A percentile compares a stretch with the other conserved stretches of the same genome.
Evolutionary conservation across 2,329 filamentous ascomycete genomes (phyloP).

Genomic region (Ophidiomyces ophidiicola): DNA sequence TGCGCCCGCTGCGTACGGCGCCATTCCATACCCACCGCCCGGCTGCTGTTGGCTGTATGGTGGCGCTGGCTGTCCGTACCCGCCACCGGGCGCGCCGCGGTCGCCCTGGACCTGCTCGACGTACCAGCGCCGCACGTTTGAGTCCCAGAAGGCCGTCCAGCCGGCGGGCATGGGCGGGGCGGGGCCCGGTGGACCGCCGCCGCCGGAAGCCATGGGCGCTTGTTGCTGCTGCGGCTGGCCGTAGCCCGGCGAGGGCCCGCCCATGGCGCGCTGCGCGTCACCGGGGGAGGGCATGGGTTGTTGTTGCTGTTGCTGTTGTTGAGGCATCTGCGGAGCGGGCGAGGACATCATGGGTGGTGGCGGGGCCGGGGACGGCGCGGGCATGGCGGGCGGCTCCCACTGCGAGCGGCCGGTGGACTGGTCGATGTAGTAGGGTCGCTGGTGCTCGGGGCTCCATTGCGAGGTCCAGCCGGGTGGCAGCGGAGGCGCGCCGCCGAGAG

Average conservation of each 20-base stretch:
- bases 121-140: slow-evolving; percentile 15
- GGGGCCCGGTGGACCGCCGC: slow-evolving; percentile 26
- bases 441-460: slow-evolving; percentile 28
- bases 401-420: slow-evolving; percentile 28
- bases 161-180: slow-evolving; percentile 30
- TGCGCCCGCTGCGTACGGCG: no score
- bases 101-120: slow-evolving; percentile 4
- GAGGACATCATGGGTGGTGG: slow-evolving; percentile 22
- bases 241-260: no score
- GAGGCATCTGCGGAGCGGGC: no score
- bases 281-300: no score
- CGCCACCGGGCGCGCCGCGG: neutral
- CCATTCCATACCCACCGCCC: no score
- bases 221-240: no score
- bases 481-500: slow-evolving; percentile 12
- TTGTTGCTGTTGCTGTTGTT: no score
- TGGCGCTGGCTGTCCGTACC: no score
- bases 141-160: slow-evolving; percentile 38
- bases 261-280: no score
- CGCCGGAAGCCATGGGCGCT: no score
- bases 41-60: no score
- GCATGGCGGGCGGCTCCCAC: slow-evolving; percentile 30
- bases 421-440: slow-evolving; percentile 30
- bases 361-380: slow-evolving; percentile 24
- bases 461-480: slow-evolving; percentile 34